phyloP scores from a whole-genome alignment of 805 yeast genomes.

The Candida ulmi region DNA sequence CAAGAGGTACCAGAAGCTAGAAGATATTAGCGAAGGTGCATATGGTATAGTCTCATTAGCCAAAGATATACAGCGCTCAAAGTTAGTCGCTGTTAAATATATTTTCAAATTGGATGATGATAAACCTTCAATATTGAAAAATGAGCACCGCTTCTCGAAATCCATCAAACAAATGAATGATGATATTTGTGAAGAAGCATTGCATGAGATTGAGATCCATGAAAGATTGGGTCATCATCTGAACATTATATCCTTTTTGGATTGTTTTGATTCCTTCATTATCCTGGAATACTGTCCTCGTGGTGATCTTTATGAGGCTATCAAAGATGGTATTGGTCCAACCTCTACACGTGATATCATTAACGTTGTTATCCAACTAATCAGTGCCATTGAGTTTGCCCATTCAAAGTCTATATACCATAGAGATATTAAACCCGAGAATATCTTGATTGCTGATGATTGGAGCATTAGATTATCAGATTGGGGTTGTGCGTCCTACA shows the following conservation, averaged over 20 bases:
- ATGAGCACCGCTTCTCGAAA: conserved; percentile 28
- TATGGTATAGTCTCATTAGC: conserved; percentile 91
- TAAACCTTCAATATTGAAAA: conserved; percentile 21
- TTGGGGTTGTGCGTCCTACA: conserved; percentile 65
- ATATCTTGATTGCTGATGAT: conserved; percentile 50
- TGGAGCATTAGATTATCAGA: conserved; percentile 63
- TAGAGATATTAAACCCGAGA: conserved; percentile 78
- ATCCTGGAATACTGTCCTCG: conserved; percentile 80
- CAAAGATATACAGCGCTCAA: conserved; percentile 47
- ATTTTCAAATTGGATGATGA: conserved; percentile 54
- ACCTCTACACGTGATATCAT: conserved; percentile 38
- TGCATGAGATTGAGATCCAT: conserved; percentile 64
- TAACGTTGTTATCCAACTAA: conserved; percentile 52
- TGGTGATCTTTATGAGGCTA: conserved; percentile 83
- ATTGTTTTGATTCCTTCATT: conserved; percentile 61
- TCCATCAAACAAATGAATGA: conserved; percentile 31
- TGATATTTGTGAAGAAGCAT: conserved; percentile 48
- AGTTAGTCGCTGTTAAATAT: conserved; percentile 80
- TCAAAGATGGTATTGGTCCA: conserved; percentile 57
- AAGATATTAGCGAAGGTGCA: conserved; percentile 84
- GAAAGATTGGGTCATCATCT: conserved; percentile 52
- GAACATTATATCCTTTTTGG: conserved; percentile 55
- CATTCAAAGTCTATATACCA: conserved; percentile 72
- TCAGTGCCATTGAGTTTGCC: conserved; percentile 72
- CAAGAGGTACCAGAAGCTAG: conserved; percentile 59